Base-by-base conservation (phyloP, 495 filamentous ascomycete genomes). In the Podospora fimiseda region DNA sequence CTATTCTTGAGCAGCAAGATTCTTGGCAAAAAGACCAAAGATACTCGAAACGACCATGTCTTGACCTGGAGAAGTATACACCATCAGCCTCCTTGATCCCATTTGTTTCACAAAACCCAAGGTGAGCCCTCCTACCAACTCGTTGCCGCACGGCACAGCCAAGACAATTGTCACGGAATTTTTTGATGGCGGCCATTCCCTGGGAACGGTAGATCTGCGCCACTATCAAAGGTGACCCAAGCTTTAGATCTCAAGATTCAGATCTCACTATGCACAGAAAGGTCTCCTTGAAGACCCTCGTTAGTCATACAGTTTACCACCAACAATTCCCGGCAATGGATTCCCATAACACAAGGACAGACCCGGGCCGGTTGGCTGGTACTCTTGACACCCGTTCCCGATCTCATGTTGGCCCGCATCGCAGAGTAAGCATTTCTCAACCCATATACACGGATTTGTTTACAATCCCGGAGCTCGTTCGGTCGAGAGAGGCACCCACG, bases 1-100 rank as follows among this genome's bases (percentile, higher is more conserved):
- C 27, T 33, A 33, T 33, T 11, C 11, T 33, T 11, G 27, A 33
- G 27, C 11, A 33, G 5, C 27, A 33, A 33, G 6, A 11, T n/a
- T 15, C 43, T 41, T 18, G 45, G 27, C 27, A 6, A 27, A 20
- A 21, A 45, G n/a, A 27, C 55, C 45, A 22, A 49, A 49, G 15
- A 53, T 50, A 53, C 39, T 15, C 40, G 45, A 57, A 57, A 57
- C 55, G 30, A 33, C 44, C 39, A 4, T 23, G 27, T 15, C 38
- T 20, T 8, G 55, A 44, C 55, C 55, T 43, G 27, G 9, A 15
- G 39, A 44, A 55, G 23, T 38, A 6, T 33, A 6, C 54, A n/a
- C n/a, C n/a, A n/a, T n/a, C 23, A 30, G 36, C 2, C 46, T 42
- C 37, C 45, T 51, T 19, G 11, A 33, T 33, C 27, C 27, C 27